A percentile compares a stretch with the other conserved stretches of the same genome.
These are phyloP conservation scores for Scheffersomyces illinoinensis DNA, from an alignment of 1,139 yeast genomes.

Conservation along the genomic window DNA sequence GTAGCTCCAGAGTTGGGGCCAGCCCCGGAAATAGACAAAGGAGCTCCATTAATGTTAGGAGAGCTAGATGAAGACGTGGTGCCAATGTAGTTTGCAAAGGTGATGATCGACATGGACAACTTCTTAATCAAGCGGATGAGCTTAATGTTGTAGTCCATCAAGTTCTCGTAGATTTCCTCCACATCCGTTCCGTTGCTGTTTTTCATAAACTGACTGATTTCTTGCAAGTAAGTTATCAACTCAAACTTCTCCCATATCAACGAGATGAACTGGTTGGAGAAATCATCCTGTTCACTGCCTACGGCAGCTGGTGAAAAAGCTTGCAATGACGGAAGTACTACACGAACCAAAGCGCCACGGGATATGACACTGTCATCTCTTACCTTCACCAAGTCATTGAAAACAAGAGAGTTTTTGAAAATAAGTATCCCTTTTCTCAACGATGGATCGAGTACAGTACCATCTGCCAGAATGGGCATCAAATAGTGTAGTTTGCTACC, in stretches of 20 bases:
- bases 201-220: conserved; percentile 21
- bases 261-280: conserved; percentile 19
- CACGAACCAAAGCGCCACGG: conserved; percentile 5
- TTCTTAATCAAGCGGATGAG: conserved; percentile 45
- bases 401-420: conserved; percentile 7
- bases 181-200: conserved; percentile 42
- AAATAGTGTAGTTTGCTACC: conserved; percentile 14
- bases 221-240: conserved; percentile 30
- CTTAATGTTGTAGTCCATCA: conserved; percentile 50
- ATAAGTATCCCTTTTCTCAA: neutral
- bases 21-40: conserved; percentile 2
- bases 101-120: conserved; percentile 38
- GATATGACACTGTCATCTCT: conserved; percentile 7
- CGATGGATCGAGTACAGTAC: neutral
- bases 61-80: conserved; percentile 8
- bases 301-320: neutral
- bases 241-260: conserved; percentile 30
- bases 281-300: conserved; percentile 8
- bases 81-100: conserved; percentile 20
- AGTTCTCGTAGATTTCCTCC: conserved; percentile 44
- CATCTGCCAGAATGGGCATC: conserved; percentile 4
- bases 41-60: conserved; percentile 9
- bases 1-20: neutral
- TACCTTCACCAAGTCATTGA: conserved; percentile 21
- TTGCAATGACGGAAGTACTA: neutral